A percentile compares a stretch with the other conserved stretches of the same genome.
Conservation (phyloP, 208 protist genomes). For the Wallacemonas sp. region DNA sequence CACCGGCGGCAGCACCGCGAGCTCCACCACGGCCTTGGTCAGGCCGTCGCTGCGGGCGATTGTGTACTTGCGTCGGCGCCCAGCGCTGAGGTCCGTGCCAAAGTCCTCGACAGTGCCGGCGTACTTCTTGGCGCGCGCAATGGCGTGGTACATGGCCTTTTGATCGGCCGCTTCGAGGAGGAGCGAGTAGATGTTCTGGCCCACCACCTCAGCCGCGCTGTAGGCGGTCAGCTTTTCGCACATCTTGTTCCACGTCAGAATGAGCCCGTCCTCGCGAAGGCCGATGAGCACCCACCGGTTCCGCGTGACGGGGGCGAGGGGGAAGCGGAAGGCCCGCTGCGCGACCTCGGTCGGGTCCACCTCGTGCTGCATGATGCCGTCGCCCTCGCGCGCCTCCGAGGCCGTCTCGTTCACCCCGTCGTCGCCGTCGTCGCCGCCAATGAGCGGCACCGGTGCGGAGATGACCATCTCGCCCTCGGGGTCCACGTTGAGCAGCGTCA, state of each 20-base stretch:
- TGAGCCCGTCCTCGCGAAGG: constrained; percentile 81
- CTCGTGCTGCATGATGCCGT: constrained; percentile 10
- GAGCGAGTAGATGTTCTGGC: constrained; percentile 86
- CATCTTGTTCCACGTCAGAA: constrained; percentile 75
- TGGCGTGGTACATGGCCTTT: constrained; percentile 59
- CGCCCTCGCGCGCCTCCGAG: constrained; percentile 2
- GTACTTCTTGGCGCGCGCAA: constrained; percentile 60
- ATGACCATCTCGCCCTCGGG: constrained; percentile 52
- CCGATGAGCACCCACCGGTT: constrained; percentile 48
- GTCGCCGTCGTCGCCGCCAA: constrained; percentile 10
- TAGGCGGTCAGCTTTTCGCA: constrained; percentile 69
- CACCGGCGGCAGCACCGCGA: constrained; percentile 60
- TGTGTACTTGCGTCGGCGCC: constrained; percentile 39
- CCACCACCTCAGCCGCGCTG: constrained; percentile 60
- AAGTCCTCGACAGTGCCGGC: constrained; percentile 69
- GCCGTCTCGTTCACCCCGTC: background rate
- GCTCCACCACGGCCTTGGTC: constrained; percentile 60
- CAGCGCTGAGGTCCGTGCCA: constrained; percentile 13
- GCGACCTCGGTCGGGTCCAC: background rate
- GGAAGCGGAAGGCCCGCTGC: constrained; percentile 38
- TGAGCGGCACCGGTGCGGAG: constrained; percentile 29
- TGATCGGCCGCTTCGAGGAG: constrained; percentile 72
- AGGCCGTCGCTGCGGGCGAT: constrained; percentile 78
- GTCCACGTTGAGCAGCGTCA: constrained; percentile 35
- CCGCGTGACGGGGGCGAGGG: constrained; percentile 29